A percentile compares a stretch with the other conserved stretches of the same genome.
These are phyloP conservation scores for Hypholoma fasciculare DNA, from an alignment of 768 basidiomycete species.

Conservation along the genomic window DNA sequence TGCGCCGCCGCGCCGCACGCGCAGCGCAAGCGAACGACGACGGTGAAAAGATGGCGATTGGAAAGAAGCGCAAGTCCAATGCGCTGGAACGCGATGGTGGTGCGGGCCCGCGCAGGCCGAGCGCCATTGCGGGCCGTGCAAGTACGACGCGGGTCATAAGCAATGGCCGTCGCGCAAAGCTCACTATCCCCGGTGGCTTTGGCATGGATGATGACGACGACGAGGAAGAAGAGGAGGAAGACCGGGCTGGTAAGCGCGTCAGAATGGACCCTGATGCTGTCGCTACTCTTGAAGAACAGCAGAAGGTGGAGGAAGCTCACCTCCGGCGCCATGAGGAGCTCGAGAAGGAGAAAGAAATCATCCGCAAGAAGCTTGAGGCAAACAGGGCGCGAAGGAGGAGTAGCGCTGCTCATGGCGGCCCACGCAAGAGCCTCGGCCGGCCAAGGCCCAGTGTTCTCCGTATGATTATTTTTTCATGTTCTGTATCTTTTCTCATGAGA, in stretches of 20 bases:
- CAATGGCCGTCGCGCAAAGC: conserved; percentile 40
- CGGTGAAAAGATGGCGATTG: conserved; percentile 23
- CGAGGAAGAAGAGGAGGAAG: conserved; percentile 36
- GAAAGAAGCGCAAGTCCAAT: conserved; percentile 56
- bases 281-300: conserved; percentile 26
- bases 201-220: conserved; percentile 53
- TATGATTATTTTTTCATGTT: conserved; percentile 2
- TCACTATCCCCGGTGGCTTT: conserved; percentile 56
- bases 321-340: conserved; percentile 45
- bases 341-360: conserved; percentile 55
- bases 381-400: conserved; percentile 72
- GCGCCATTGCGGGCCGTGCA: conserved; percentile 26
- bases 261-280: conserved; percentile 34
- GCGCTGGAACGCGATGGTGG: conserved; percentile 35
- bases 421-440: conserved; percentile 24
- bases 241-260: conserved; percentile 33
- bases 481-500: conserved; percentile 1
- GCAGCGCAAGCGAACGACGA: conserved; percentile 17
- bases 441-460: conserved; percentile 21
- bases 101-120: conserved; percentile 22
- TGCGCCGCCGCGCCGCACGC: conserved; percentile 30
- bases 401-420: conserved; percentile 48
- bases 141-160: conserved; percentile 50
- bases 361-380: conserved; percentile 63
- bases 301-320: conserved; percentile 38